phyloP scores from a whole-genome alignment of 2,329 filamentous ascomycete genomes.

The Fusarium miscanthi region DNA sequence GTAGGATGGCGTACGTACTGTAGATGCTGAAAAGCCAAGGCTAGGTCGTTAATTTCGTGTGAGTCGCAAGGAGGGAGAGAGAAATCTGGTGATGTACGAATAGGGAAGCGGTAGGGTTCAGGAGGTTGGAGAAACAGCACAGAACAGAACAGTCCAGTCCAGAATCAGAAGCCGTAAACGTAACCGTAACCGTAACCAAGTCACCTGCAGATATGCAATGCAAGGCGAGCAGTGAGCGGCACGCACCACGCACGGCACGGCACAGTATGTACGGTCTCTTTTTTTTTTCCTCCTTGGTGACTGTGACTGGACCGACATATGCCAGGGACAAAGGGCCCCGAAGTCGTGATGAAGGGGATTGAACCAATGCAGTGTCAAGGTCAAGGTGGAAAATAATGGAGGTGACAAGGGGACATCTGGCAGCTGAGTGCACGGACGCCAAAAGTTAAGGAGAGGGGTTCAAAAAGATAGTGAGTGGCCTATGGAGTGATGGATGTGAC shows the following conservation, averaged over 20 bases:
- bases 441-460: conserved; percentile 23
- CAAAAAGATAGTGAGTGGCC: background rate
- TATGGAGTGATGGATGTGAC: background rate
- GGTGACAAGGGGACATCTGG: conserved; percentile 31
- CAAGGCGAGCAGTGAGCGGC: background rate
- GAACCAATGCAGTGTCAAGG: conserved; percentile 12
- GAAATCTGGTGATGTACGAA: conserved; percentile 13
- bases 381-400: background rate
- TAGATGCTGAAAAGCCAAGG: background rate
- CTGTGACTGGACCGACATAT: conserved; percentile 15
- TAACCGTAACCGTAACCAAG: background rate
- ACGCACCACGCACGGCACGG: background rate
- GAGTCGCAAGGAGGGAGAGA: conserved; percentile 5
- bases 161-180: background rate
- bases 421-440: conserved; percentile 29
- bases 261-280: background rate
- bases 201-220: conserved; percentile 3
- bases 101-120: background rate
- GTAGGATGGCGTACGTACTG: conserved; percentile 21
- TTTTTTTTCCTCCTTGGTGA: background rate
- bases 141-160: background rate
- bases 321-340: conserved; percentile 6
- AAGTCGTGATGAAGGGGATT: conserved; percentile 30
- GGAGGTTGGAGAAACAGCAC: conserved; percentile 3
- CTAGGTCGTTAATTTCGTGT: conserved; percentile 18